Evolutionary conservation across 208 protist species (phyloP).

Genomic region (Willaertia magna): DNA sequence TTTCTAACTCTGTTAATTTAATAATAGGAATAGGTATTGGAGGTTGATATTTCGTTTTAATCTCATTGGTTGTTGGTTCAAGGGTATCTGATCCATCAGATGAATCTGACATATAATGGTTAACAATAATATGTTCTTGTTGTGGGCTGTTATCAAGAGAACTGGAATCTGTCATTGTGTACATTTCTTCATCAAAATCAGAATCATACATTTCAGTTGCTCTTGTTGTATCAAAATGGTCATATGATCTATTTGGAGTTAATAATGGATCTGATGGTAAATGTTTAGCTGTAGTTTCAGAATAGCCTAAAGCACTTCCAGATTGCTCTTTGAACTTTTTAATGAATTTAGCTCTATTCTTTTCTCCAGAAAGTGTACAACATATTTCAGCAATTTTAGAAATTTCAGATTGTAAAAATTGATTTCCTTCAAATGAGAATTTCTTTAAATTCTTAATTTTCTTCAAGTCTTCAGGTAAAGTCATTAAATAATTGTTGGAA

Average conservation of each 20-base stretch:
- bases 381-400: neutral
- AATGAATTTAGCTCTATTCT: neutral
- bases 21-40: neutral
- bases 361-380: neutral
- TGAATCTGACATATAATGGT: no score
- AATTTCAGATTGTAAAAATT: neutral
- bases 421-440: neutral
- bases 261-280: no score
- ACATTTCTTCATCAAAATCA: neutral
- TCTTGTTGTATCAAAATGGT: neutral
- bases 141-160: no score
- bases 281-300: no score
- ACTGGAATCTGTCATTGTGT: neutral
- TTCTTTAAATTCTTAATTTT: neutral
- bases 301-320: no score
- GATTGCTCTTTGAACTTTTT: no score
- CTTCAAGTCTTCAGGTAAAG: neutral
- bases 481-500: neutral
- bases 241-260: no score
- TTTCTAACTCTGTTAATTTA: neutral
- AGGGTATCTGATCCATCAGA: no score
- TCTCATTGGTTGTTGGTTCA: no score
- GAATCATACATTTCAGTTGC: neutral
- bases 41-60: neutral
- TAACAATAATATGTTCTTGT: no score